These are phyloP conservation scores for Phytomonas francai DNA, from an alignment of 208 protist genomes.

Conservation along the genomic window DNA sequence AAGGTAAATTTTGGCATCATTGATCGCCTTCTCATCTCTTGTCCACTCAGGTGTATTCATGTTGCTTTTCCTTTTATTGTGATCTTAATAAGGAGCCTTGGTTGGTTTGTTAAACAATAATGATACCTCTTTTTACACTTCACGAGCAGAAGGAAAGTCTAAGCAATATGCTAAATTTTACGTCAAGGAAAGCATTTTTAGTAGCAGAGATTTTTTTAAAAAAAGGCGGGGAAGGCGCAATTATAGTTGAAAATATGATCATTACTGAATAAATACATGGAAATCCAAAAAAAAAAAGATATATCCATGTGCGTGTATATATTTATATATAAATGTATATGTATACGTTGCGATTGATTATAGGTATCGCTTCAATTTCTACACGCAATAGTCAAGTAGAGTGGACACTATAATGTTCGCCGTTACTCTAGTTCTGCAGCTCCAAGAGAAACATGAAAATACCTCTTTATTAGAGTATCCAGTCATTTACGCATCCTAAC, in stretches of 20 bases:
- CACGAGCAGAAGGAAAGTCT: background rate
- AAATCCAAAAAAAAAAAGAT: background rate
- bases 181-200: background rate
- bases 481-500: background rate
- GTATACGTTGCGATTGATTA: background rate
- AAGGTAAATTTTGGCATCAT: conserved; percentile 82
- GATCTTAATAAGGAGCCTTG: background rate
- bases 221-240: background rate
- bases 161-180: background rate
- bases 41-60: conserved; percentile 71
- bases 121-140: background rate
- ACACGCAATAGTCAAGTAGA: conserved; percentile 4
- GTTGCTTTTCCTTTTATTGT: background rate
- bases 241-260: background rate
- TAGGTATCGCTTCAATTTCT: conserved; percentile 4
- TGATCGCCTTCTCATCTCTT: conserved; percentile 71
- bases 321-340: background rate
- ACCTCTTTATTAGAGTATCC: background rate
- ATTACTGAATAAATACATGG: background rate
- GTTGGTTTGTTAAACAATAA: background rate
- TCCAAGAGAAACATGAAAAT: background rate
- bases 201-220: background rate
- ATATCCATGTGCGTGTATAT: conserved; percentile 1
- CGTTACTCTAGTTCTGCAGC: background rate
- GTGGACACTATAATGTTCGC: background rate